Evolutionary conservation across 1,284 basidiomycete species (phyloP), one percentile per base, ranked within the genome.

Genomic region (Cryptococcus amylolentus): DNA sequence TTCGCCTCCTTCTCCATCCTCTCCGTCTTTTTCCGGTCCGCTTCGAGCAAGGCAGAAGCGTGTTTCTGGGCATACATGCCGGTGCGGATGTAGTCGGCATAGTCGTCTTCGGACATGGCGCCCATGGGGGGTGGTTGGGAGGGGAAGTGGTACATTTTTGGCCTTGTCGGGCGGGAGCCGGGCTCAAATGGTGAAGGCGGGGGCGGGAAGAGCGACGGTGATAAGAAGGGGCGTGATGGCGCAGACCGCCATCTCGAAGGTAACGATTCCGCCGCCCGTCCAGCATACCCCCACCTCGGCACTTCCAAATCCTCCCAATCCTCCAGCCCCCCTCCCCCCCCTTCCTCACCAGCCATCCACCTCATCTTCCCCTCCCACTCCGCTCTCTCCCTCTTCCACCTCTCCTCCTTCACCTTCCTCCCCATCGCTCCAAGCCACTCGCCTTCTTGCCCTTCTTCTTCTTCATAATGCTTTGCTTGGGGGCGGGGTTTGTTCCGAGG

Each of bases 21-120:
- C 5, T 45, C 49, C n/a, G 44, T 20, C 23, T 48, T 38, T 37
- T 45, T 44, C 14, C 49, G 40, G 26, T 64, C 61, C 16, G 57
- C 60, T 10, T 14, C 27, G 23, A 55, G 57, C 12, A 61, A n/a
- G 48, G 68, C 68, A 3, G 35, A 54, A n/a, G 48, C 45, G 35
- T 63, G 58, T 27, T 60, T 57, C 1, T 43, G 53, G 0, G 56
- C 35, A 27, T 62, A 63, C 62, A 70, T 65, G 18, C 70, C 68
- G 1, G 60, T 54, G 20, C 69, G 53, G 1, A 72, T 52, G 47
- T 54, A 70, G 9, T 43, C 37, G 3, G 61, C 37, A 50, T 72
- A 72, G 42, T 70, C 67, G 18, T 59, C 56, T 12, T 65, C 64
- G 0, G 51, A 61, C 67, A 71, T 70, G 2, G 20, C 41, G 8